phyloP scores from a whole-genome alignment of 139 green algal genomes.

The Nannochloris sp. region DNA sequence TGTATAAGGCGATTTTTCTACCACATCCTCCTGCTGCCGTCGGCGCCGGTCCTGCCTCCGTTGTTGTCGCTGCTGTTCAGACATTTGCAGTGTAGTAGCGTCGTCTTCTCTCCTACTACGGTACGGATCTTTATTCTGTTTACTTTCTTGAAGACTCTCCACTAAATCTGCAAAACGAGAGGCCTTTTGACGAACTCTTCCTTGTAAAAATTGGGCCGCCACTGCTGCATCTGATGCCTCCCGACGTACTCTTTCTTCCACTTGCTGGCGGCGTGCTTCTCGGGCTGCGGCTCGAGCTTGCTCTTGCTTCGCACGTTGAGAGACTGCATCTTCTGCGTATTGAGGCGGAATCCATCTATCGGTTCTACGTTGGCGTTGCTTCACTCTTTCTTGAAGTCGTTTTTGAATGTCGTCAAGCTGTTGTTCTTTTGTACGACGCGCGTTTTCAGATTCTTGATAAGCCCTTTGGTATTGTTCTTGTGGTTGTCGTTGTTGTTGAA shows the following conservation, averaged over 20 bases:
- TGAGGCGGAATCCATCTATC: background rate
- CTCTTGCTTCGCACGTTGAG: background rate
- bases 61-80: background rate
- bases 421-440: background rate
- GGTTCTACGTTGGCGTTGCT: background rate
- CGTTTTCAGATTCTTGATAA: background rate
- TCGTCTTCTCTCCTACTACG: background rate
- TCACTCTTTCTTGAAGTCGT: background rate
- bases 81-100: background rate
- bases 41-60: background rate
- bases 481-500: background rate
- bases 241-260: background rate
- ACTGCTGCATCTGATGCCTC: background rate
- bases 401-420: background rate
- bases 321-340: background rate
- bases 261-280: background rate
- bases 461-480: background rate
- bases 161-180: background rate
- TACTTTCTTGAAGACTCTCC: background rate
- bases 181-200: slow-evolving; percentile 10
- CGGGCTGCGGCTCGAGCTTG: background rate
- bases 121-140: background rate
- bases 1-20: background rate
- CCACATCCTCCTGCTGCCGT: background rate
- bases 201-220: background rate